phyloP scores from a whole-genome alignment of 352 stramenopile genomes.

The Phytophthora chlamydospora region DNA sequence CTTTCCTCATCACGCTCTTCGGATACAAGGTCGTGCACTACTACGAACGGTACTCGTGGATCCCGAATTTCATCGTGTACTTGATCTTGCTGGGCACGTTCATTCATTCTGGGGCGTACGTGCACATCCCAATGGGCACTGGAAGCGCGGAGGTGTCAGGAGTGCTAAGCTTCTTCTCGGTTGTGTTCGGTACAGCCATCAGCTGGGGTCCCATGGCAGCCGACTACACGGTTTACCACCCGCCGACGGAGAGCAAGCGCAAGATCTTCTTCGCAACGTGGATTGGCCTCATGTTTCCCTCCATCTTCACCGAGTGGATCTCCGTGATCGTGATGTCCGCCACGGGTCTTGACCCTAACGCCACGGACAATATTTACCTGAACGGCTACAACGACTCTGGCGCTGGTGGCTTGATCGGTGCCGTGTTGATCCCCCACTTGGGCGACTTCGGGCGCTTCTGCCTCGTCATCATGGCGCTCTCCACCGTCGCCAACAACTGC shows the following conservation, averaged over 20 bases:
- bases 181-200: conserved; percentile 43
- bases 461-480: conserved; percentile 49
- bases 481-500: conserved; percentile 53
- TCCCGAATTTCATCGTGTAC: conserved; percentile 51
- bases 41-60: conserved; percentile 55
- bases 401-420: conserved; percentile 39
- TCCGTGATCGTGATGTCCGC: conserved; percentile 46
- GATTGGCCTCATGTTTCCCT: conserved; percentile 38
- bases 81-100: conserved; percentile 45
- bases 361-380: conserved; percentile 31
- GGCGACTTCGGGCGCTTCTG: conserved; percentile 49
- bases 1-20: conserved; percentile 50
- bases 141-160: conserved; percentile 40
- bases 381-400: conserved; percentile 44
- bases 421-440: conserved; percentile 37
- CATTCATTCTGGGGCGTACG: conserved; percentile 41
- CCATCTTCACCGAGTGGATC: conserved; percentile 45
- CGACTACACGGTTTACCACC: conserved; percentile 52
- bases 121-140: conserved; percentile 47
- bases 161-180: conserved; percentile 44
- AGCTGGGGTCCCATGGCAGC: conserved; percentile 44
- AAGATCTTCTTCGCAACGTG: conserved; percentile 52
- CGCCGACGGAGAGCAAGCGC: conserved; percentile 41
- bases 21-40: conserved; percentile 55
- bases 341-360: conserved; percentile 29